phyloP scores from a whole-genome alignment of 2,329 filamentous ascomycete genomes.

The Drechmeria coniospora region DNA sequence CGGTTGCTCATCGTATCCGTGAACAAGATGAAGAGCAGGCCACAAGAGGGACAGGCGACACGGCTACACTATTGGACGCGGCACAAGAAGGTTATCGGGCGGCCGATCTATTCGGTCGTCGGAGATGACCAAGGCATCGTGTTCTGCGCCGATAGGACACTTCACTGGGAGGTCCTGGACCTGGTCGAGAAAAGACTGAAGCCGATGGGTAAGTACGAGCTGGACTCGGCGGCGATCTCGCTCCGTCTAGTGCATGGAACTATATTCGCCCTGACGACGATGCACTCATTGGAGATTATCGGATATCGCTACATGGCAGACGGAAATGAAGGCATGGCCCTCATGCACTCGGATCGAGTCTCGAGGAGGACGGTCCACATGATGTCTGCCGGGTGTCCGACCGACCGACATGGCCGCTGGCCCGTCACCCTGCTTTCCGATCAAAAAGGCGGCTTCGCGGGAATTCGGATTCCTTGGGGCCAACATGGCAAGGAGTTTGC shows the following conservation, averaged over 20 bases:
- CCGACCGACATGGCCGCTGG: slow-evolving; percentile 12
- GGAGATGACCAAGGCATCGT: slow-evolving; percentile 41
- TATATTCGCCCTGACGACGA: slow-evolving; percentile 34
- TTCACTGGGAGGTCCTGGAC: slow-evolving; percentile 44
- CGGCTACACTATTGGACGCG: slow-evolving; percentile 37
- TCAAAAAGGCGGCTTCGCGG: slow-evolving; percentile 28
- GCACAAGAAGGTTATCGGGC: slow-evolving; percentile 27
- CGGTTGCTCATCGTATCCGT: slow-evolving; percentile 41
- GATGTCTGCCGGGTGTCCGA: slow-evolving; percentile 25
- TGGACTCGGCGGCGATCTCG: slow-evolving; percentile 37
- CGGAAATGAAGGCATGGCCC: slow-evolving; percentile 18
- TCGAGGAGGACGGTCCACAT: slow-evolving; percentile 28
- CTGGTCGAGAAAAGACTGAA: slow-evolving; percentile 33
- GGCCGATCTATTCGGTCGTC: slow-evolving; percentile 40
- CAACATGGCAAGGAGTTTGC: slow-evolving; percentile 24
- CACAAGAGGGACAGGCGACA: slow-evolving; percentile 5
- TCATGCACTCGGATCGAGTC: slow-evolving; percentile 30
- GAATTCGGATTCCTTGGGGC: slow-evolving; percentile 33
- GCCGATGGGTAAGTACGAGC: slow-evolving; percentile 26
- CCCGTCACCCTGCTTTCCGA: slow-evolving; percentile 34
- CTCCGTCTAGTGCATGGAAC: slow-evolving; percentile 31
- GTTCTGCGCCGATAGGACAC: slow-evolving; percentile 32
- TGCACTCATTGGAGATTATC: slow-evolving; percentile 41
- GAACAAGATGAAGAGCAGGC: slow-evolving; percentile 10
- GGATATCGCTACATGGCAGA: slow-evolving; percentile 28